Evolutionary conservation across 768 basidiomycete genomes (phyloP).

Genomic region (Tricholoma furcatifolium): DNA sequence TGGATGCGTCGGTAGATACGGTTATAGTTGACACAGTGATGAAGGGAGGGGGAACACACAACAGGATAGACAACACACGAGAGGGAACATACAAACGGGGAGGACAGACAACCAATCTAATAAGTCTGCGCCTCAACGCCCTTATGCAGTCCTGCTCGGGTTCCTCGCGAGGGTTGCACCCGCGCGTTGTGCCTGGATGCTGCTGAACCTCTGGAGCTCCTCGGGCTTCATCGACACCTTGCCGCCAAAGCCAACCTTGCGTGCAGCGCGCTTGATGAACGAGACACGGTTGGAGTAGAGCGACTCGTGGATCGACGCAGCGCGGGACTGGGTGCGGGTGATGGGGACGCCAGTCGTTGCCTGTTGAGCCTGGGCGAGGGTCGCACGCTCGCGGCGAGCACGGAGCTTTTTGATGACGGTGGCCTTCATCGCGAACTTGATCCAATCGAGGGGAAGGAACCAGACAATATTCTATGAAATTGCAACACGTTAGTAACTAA

Average conservation of each 20-base stretch:
- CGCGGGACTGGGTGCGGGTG: slow-evolving; percentile 85
- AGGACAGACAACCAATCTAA: neutral
- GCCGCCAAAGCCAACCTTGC: slow-evolving; percentile 86
- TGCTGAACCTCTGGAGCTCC: slow-evolving; percentile 83
- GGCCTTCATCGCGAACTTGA: slow-evolving; percentile 97
- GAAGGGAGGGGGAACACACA: neutral
- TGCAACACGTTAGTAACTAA: neutral
- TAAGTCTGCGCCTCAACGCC: no score
- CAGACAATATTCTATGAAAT: slow-evolving; percentile 80
- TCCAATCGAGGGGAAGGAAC: slow-evolving; percentile 93
- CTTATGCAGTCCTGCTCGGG: slow-evolving; percentile 56
- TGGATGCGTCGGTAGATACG: neutral
- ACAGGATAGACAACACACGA: no score
- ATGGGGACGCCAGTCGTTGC: slow-evolving; percentile 66
- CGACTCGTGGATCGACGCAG: slow-evolving; percentile 86
- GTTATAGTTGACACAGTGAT: neutral
- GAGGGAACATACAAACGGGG: neutral
- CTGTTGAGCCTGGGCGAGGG: slow-evolving; percentile 25
- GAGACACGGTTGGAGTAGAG: slow-evolving; percentile 93
- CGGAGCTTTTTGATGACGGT: slow-evolving; percentile 87
- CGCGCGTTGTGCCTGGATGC: slow-evolving; percentile 79
- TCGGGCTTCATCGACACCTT: slow-evolving; percentile 80
- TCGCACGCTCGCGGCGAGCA: slow-evolving; percentile 54
- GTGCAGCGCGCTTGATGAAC: slow-evolving; percentile 86
- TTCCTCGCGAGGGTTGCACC: slow-evolving; percentile 77